Conservation (phyloP, 768 basidiomycete species). For the Boletus sp. region DNA sequence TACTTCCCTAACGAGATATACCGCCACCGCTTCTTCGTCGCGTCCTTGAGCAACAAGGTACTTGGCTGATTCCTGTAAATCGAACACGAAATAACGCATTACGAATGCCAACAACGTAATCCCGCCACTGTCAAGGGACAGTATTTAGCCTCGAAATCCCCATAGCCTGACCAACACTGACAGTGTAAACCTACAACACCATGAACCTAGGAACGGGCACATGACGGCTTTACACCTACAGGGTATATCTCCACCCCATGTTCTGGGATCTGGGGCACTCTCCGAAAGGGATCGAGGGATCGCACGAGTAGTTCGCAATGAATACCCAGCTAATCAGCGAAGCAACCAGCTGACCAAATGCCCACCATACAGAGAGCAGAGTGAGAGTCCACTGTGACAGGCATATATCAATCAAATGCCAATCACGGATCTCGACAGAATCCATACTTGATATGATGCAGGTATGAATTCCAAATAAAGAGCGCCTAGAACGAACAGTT, state of each 20-base stretch:
- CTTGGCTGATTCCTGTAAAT: conserved; percentile 60
- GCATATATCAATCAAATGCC: not conserved
- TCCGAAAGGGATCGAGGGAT: conserved; percentile 26
- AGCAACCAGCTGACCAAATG: conserved; percentile 47
- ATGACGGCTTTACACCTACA: conserved; percentile 27
- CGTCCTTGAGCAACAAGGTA: conserved; percentile 55
- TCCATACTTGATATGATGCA: conserved; percentile 35
- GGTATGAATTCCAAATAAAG: conserved; percentile 46
- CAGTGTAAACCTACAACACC: conserved; percentile 37
- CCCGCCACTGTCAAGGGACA: conserved; percentile 33
- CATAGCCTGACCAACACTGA: conserved; percentile 20
- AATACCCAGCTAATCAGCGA: conserved; percentile 54
- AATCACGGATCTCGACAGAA: not conserved
- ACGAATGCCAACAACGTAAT: conserved; percentile 53
- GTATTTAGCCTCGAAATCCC: conserved; percentile 1
- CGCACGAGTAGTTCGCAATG: conserved; percentile 54
- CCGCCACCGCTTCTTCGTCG: conserved; percentile 53
- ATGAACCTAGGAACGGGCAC: not conserved
- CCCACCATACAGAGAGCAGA: conserved; percentile 54
- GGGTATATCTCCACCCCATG: conserved; percentile 60
- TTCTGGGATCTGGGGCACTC: conserved; percentile 48
- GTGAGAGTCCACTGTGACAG: conserved; percentile 48
- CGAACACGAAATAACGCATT: conserved; percentile 53
- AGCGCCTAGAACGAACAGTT: conserved; percentile 32
- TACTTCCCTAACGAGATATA: conserved; percentile 10